Percentiles rank a stretch among this genome's conserved stretches.
These are phyloP conservation scores for Aspergillus kassunensis DNA, from an alignment of 495 filamentous ascomycete genomes.

Conservation along the genomic window DNA sequence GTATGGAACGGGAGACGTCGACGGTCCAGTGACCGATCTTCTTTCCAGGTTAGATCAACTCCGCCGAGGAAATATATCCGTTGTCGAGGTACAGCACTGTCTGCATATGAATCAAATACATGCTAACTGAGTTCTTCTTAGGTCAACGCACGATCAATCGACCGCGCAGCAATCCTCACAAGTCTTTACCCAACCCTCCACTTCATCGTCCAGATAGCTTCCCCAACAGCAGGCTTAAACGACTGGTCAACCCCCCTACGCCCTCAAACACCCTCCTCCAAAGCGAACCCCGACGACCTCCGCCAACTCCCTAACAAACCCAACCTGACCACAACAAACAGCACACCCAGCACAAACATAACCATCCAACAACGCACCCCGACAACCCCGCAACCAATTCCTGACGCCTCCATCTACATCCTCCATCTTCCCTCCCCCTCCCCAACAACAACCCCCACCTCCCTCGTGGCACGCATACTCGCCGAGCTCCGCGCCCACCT, in stretches of 20 bases:
- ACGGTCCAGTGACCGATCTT: conserved; percentile 21
- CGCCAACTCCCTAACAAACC: background rate
- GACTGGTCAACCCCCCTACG: background rate
- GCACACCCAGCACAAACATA: conserved; percentile 8
- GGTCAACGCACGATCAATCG: conserved; percentile 22
- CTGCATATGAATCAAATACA: background rate
- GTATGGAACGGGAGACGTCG: conserved; percentile 15
- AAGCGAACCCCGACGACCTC: background rate
- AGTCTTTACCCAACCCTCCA: conserved; percentile 26
- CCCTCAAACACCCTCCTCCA: background rate
- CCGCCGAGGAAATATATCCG: conserved; percentile 11
- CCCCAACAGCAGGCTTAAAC: background rate
- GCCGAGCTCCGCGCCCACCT: conserved; percentile 21
- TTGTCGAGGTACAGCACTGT: conserved; percentile 28
- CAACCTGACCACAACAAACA: background rate
- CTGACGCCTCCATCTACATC: conserved; percentile 31
- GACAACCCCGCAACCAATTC: conserved; percentile 22
- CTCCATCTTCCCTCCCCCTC: conserved; percentile 21
- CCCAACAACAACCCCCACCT: background rate
- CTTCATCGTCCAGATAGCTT: conserved; percentile 28
- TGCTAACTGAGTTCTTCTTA: conserved; percentile 5
- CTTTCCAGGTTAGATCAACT: conserved; percentile 22
- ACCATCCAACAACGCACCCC: conserved; percentile 17
- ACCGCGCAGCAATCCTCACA: conserved; percentile 19
- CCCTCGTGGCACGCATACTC: conserved; percentile 11